Evolutionary conservation across 2,329 filamentous ascomycete species (phyloP).

Genomic region (Pyricularia sp.): DNA sequence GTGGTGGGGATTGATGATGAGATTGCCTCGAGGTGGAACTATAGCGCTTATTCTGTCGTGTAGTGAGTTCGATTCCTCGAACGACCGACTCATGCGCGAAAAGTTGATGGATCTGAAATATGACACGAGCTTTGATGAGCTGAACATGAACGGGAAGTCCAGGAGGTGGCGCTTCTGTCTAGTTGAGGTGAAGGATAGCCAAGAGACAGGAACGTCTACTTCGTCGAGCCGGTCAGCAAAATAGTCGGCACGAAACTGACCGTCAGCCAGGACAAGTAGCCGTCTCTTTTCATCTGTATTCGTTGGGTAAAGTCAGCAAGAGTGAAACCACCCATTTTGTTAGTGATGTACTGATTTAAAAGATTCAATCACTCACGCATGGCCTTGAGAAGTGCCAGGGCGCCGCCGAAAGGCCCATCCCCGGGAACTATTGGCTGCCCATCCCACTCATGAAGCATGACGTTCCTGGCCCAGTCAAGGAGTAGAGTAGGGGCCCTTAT

Average conservation of each 20-base stretch:
- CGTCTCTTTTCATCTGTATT: conserved; percentile 49
- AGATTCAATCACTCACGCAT: conserved; percentile 49
- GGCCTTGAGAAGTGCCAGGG: conserved; percentile 61
- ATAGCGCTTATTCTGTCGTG: conserved; percentile 47
- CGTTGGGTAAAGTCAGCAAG: neutral
- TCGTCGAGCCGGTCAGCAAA: conserved; percentile 68
- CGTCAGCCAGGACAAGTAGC: conserved; percentile 53
- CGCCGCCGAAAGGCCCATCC: conserved; percentile 66
- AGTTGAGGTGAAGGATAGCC: conserved; percentile 52
- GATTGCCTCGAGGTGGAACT: conserved; percentile 37
- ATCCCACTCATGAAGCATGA: conserved; percentile 75
- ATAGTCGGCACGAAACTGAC: conserved; percentile 66
- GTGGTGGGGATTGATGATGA: conserved; percentile 48
- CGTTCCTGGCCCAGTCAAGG: conserved; percentile 64
- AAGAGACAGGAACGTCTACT: conserved; percentile 65
- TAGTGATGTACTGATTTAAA: neutral
- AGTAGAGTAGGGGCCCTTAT: conserved; percentile 46
- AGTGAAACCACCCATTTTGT: too few species aligned
- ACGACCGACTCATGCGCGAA: conserved; percentile 71
- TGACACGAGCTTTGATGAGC: conserved; percentile 58
- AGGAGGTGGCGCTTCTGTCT: conserved; percentile 64
- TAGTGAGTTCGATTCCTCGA: conserved; percentile 56
- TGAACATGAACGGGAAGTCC: conserved; percentile 74
- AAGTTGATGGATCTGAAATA: conserved; percentile 89
- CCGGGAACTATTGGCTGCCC: conserved; percentile 61